phyloP scores from a whole-genome alignment of 805 yeast genomes.

The Saccharomycopsis sp. region DNA sequence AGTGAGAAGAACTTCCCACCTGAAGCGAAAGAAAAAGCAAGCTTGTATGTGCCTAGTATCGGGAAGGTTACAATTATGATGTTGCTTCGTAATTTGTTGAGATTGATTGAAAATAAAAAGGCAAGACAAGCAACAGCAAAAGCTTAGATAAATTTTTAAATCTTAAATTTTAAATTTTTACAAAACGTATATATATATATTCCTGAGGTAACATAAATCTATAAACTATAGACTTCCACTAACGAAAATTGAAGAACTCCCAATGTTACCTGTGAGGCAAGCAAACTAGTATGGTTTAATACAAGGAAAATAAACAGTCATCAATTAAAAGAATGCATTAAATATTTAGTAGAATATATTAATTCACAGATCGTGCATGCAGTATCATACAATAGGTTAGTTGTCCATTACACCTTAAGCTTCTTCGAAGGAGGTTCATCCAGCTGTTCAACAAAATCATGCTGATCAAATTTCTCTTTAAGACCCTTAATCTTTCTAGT shows the following conservation, averaged over 20 bases:
- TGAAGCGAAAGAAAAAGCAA: slow-evolving; percentile 79
- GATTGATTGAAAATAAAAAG: slow-evolving; percentile 65
- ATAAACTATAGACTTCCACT: background rate
- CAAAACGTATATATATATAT: no score
- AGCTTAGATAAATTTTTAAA: no score
- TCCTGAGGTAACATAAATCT: no score
- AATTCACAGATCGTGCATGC: background rate
- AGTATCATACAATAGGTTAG: no score
- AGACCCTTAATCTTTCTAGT: slow-evolving; percentile 99
- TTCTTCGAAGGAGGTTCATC: slow-evolving; percentile 20
- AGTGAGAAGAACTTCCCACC: slow-evolving; percentile 75
- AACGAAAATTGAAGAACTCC: no score
- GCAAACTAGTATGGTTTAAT: no score
- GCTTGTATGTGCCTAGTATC: slow-evolving; percentile 88
- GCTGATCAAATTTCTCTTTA: slow-evolving; percentile 80
- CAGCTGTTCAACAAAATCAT: slow-evolving; percentile 37
- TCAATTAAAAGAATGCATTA: no score
- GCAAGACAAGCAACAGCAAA: no score
- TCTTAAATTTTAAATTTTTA: no score
- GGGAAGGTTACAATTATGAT: slow-evolving; percentile 96
- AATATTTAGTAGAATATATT: no score
- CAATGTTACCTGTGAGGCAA: no score
- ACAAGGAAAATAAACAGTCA: no score
- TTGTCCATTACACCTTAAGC: background rate
- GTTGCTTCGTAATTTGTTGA: slow-evolving; percentile 81